Conservation (phyloP, 1,284 basidiomycete species). For the Boletus semigastroideus region DNA sequence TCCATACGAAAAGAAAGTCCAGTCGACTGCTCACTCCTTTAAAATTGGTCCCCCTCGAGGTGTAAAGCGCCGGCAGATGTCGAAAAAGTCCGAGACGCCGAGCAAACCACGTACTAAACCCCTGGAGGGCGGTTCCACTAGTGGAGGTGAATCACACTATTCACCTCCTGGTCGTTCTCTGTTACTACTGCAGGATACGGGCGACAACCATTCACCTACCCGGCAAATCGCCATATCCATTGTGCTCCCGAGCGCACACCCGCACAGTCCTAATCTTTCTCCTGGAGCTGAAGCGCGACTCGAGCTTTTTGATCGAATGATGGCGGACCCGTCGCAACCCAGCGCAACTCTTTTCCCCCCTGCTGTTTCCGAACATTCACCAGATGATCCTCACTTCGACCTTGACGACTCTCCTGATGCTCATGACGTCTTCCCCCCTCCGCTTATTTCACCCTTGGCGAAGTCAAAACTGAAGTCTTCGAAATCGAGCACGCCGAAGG, state of each 20-base stretch:
- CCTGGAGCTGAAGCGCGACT: slow-evolving; percentile 29
- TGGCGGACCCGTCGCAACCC: slow-evolving; percentile 1
- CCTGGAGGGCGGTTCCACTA: neutral
- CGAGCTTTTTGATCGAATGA: slow-evolving; percentile 29
- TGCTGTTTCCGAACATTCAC: neutral
- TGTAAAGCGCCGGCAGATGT: slow-evolving; percentile 10
- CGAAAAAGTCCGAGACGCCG: neutral
- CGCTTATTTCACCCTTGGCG: slow-evolving; percentile 6
- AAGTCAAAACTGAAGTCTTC: slow-evolving; percentile 1
- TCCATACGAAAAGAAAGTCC: slow-evolving; percentile 4
- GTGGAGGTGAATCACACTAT: neutral
- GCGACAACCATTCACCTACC: neutral
- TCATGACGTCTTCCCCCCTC: neutral
- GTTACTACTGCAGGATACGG: neutral
- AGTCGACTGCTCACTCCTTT: neutral
- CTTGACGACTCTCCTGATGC: neutral
- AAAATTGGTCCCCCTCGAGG: slow-evolving; percentile 32
- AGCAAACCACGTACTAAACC: neutral
- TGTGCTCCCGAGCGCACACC: neutral
- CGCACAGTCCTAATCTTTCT: slow-evolving; percentile 21
- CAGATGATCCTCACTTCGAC: slow-evolving; percentile 6
- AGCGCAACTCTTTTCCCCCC: neutral
- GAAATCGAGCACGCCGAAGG: slow-evolving; percentile 14
- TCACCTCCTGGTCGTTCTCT: neutral
- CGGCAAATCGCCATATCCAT: slow-evolving; percentile 5